phyloP scores from a whole-genome alignment of 768 basidiomycete species.

The Glaciozyma martinii region DNA sequence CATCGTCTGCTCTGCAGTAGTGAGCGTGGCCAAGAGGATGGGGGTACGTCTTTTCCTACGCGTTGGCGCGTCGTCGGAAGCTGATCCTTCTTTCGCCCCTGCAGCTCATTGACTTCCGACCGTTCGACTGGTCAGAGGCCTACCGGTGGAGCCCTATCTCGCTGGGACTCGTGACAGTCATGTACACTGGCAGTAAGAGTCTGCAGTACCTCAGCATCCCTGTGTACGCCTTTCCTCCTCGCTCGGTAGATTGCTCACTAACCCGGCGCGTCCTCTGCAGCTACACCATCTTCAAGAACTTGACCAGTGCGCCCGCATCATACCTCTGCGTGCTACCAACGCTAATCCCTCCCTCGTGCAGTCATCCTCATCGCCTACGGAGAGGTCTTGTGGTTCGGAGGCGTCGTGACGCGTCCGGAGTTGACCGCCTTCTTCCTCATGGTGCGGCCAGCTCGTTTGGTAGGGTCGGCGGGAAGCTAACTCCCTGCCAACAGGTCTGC shows the following conservation, averaged over 20 bases:
- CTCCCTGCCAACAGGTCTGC: conserved; percentile 52
- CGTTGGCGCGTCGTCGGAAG: not conserved
- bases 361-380: conserved; percentile 96
- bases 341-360: too few species aligned
- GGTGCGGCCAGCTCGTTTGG: conserved; percentile 54
- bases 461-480: too few species aligned
- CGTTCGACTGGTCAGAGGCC: conserved; percentile 72
- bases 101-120: conserved; percentile 69
- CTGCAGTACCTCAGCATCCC: conserved; percentile 98
- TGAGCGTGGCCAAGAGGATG: conserved; percentile 59
- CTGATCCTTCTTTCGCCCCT: not conserved
- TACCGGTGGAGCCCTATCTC: conserved; percentile 93
- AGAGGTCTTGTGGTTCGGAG: conserved; percentile 86
- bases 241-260: not conserved
- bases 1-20: conserved; percentile 71
- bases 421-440: conserved; percentile 85
- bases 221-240: not conserved
- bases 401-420: conserved; percentile 72
- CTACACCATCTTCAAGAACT: conserved; percentile 98
- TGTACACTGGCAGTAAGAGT: conserved; percentile 96
- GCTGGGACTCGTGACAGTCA: conserved; percentile 78
- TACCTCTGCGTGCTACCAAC: too few species aligned
- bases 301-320: conserved; percentile 52
- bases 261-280: conserved; percentile 40
- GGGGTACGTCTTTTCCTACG: conserved; percentile 43